These are phyloP conservation scores for Logfia minima DNA, from an alignment of 129 eudicot genomes.

Conservation along the genomic window DNA sequence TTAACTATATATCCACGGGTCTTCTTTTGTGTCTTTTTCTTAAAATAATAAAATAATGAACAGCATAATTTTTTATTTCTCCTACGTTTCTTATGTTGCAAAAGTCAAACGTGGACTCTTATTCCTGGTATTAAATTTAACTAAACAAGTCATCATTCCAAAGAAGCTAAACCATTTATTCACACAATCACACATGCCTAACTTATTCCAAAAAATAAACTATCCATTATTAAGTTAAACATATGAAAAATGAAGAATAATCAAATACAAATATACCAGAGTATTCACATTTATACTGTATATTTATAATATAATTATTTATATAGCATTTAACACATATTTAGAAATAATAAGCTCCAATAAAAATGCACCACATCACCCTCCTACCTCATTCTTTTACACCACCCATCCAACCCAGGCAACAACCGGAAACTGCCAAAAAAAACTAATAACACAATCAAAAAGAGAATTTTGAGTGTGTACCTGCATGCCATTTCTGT, in stretches of 20 bases:
- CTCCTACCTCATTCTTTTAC: too few relatives aligned
- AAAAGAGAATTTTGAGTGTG: background rate
- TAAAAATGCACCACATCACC: too few relatives aligned
- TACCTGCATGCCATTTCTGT: conserved; percentile 77
- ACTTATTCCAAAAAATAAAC: background rate
- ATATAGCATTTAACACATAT: too few relatives aligned
- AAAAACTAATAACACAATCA: background rate
- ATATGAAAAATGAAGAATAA: background rate
- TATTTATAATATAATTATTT: too few relatives aligned
- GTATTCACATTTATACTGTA: background rate
- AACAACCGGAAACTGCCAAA: background rate
- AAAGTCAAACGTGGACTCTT: background rate
- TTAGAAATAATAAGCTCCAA: too few relatives aligned
- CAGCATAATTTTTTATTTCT: too few relatives aligned
- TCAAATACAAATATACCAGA: background rate
- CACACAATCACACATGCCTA: background rate
- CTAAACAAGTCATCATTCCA: background rate
- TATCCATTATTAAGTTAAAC: background rate
- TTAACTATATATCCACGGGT: background rate
- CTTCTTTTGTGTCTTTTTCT: background rate
- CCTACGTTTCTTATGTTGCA: background rate
- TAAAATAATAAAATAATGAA: too few relatives aligned
- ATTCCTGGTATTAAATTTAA: background rate
- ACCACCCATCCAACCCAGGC: too few relatives aligned
- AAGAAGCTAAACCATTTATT: background rate